phyloP scores from a whole-genome alignment of 371 early-diverging fungal species.

The Fennellomyces sp. region DNA sequence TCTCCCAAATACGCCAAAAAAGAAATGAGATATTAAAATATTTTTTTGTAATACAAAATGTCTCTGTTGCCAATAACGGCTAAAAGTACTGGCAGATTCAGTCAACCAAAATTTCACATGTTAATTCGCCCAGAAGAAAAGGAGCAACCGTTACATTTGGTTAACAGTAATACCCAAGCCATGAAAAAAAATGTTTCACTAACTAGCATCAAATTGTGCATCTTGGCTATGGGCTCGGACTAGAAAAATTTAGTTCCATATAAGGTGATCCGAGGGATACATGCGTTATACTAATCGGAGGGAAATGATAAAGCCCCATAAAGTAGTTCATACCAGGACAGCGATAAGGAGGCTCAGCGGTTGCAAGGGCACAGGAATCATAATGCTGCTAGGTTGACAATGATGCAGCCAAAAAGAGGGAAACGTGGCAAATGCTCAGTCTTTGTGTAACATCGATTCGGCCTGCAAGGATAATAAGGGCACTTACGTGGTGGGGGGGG shows the following conservation, averaged over 20 bases:
- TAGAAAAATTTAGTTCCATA: neutral
- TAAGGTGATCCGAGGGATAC: neutral
- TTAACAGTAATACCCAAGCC: no score
- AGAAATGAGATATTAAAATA: neutral
- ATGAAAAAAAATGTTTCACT: no score
- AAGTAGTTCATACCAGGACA: no score
- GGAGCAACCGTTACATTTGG: no score
- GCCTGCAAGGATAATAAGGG: constrained; percentile 4
- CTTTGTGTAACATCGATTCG: constrained; percentile 3
- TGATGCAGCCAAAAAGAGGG: constrained; percentile 3
- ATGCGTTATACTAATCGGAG: no score
- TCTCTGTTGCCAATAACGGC: neutral
- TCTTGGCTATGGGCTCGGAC: no score
- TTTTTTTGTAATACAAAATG: neutral
- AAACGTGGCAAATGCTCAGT: neutral
- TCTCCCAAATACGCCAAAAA: neutral
- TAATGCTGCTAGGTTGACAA: constrained; percentile 2
- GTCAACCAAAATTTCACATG: neutral
- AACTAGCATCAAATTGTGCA: no score
- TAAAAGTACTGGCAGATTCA: neutral
- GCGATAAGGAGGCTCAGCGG: no score
- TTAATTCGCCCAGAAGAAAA: no score
- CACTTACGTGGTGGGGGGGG: neutral
- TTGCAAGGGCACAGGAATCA: no score
- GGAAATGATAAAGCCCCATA: no score